These are phyloP conservation scores for Solanum raphanifolium DNA, from an alignment of 257 asterid genomes.

Conservation along the genomic window DNA sequence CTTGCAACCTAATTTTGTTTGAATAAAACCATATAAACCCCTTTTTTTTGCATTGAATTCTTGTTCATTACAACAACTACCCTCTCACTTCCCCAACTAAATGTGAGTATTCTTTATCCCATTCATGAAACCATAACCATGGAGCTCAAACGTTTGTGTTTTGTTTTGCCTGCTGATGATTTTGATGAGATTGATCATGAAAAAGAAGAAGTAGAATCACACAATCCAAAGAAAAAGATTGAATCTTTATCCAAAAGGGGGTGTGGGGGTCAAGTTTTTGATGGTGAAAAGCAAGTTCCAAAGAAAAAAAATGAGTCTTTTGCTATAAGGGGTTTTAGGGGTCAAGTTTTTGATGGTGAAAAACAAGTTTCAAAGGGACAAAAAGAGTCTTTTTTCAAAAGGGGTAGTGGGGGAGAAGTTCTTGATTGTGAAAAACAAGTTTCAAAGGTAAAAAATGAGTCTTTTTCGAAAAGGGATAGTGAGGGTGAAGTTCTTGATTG, in stretches of 20 bases:
- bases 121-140: slow-evolving; percentile 14
- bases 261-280: slow-evolving; percentile 15
- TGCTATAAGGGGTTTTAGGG: slow-evolving; percentile 11
- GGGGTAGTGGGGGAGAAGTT: slow-evolving; percentile 14
- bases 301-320: not conserved
- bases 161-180: slow-evolving; percentile 53
- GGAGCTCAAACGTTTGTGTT: slow-evolving; percentile 59
- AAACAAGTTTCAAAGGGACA: not conserved
- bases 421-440: not conserved
- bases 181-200: slow-evolving; percentile 15
- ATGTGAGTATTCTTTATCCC: not conserved
- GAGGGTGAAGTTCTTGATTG: slow-evolving; percentile 2
- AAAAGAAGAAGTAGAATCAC: not conserved
- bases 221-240: not conserved
- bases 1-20: not conserved
- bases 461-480: slow-evolving; percentile 4
- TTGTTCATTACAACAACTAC: not conserved
- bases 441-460: not conserved
- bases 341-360: not conserved
- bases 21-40: not conserved
- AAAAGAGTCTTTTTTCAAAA: not conserved
- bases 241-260: not conserved
- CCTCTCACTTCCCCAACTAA: not conserved
- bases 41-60: not conserved
- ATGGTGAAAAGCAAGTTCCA: not conserved